A percentile compares a stretch with the other conserved stretches of the same genome.
These are phyloP conservation scores for Diplodia scrobiculata DNA, from an alignment of 2,329 filamentous ascomycete species.

Conservation along the genomic window DNA sequence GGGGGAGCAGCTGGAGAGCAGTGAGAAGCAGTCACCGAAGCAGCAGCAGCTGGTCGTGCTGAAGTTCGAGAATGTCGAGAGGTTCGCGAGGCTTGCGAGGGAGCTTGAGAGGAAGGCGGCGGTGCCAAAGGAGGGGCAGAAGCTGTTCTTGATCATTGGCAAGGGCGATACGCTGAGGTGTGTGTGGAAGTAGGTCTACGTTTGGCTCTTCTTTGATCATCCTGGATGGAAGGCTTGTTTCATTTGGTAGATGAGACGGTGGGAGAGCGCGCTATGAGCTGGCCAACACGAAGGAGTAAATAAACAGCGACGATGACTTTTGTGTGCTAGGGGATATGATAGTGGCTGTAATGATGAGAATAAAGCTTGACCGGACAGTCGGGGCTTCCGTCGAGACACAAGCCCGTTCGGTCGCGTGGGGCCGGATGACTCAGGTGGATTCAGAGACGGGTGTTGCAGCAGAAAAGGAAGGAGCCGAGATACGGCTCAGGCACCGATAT, in stretches of 20 bases:
- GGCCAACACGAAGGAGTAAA: background rate
- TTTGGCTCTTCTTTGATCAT: background rate
- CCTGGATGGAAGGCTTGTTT: background rate
- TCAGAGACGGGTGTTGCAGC: background rate
- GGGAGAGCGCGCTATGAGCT: background rate
- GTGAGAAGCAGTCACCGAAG: background rate
- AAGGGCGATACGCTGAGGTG: conserved; percentile 10
- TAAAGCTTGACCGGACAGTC: background rate
- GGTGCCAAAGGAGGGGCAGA: background rate
- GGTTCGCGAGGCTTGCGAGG: background rate
- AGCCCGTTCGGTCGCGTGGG: background rate
- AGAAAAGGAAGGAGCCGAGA: background rate
- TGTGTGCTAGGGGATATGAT: background rate
- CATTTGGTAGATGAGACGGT: background rate
- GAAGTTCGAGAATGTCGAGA: conserved; percentile 11
- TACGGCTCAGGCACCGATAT: background rate
- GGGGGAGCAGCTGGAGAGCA: too few species aligned
- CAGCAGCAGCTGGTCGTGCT: background rate
- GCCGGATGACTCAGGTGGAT: background rate
- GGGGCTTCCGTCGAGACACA: background rate
- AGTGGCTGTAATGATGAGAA: background rate
- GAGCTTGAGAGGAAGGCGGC: background rate
- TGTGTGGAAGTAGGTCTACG: background rate
- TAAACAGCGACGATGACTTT: background rate
- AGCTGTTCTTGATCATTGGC: conserved; percentile 9